Evolutionary conservation across 495 filamentous ascomycete species (phyloP).

Genomic region (Geopyxis carbonaria): DNA sequence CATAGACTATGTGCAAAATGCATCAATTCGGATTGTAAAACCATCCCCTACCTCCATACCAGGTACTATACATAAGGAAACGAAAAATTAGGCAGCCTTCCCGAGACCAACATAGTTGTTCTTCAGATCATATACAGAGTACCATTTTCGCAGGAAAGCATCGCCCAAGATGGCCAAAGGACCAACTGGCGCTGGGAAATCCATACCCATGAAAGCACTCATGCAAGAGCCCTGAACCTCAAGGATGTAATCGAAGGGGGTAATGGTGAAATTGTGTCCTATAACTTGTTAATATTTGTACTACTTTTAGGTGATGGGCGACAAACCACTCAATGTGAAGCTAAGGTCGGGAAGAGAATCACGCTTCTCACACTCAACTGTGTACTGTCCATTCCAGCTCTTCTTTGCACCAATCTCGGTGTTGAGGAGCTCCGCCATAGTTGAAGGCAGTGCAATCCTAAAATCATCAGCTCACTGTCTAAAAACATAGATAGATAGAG

Average conservation of each 20-base stretch:
- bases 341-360: constrained; percentile 69
- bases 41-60: too few species aligned
- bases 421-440: constrained; percentile 91
- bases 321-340: constrained; percentile 77
- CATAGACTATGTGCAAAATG: too few species aligned
- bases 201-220: constrained; percentile 95
- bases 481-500: neutral
- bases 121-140: constrained; percentile 88
- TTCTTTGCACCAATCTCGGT: constrained; percentile 97
- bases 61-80: too few species aligned
- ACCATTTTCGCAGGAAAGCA: constrained; percentile 92
- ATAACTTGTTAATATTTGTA: too few species aligned
- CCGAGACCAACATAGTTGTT: constrained; percentile 75
- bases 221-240: constrained; percentile 93
- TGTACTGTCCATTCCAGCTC: constrained; percentile 87
- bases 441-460: constrained; percentile 71
- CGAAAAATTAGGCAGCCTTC: constrained; percentile 51
- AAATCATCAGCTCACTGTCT: neutral
- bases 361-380: constrained; percentile 72
- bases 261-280: constrained; percentile 83
- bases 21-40: too few species aligned
- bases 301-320: too few species aligned
- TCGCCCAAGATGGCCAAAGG: constrained; percentile 94
- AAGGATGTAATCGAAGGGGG: constrained; percentile 82
- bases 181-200: constrained; percentile 79